Evolutionary conservation across 2,329 filamentous ascomycete genomes (phyloP).

Genomic region (Tolypocladium inflatum): DNA sequence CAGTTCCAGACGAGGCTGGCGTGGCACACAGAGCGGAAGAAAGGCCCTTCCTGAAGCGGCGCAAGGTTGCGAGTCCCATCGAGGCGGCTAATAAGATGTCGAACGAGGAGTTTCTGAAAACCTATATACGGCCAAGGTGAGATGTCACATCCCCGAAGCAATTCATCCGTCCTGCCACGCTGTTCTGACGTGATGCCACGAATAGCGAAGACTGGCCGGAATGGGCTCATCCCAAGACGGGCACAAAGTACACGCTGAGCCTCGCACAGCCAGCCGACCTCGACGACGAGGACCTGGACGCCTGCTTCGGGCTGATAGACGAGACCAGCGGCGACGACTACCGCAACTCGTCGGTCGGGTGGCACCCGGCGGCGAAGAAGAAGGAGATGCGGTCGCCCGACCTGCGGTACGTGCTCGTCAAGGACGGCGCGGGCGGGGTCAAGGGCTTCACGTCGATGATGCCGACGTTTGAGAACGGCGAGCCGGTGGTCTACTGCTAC

Average conservation of each 20-base stretch:
- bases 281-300: conserved; percentile 32
- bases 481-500: conserved; percentile 66
- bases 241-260: conserved; percentile 29
- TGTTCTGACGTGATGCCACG: neutral
- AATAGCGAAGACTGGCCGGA: conserved; percentile 15
- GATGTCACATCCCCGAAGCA: conserved; percentile 1
- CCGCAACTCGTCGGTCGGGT: conserved; percentile 49
- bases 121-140: conserved; percentile 39
- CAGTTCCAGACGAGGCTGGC: neutral
- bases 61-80: conserved; percentile 24
- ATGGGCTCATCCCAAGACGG: conserved; percentile 43
- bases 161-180: neutral
- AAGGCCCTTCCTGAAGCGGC: neutral
- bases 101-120: conserved; percentile 36
- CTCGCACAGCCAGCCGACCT: conserved; percentile 33
- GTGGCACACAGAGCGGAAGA: neutral
- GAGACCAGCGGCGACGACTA: conserved; percentile 57
- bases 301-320: conserved; percentile 49
- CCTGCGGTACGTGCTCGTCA: conserved; percentile 60
- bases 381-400: conserved; percentile 59
- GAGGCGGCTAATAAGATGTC: conserved; percentile 37
- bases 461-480: conserved; percentile 58
- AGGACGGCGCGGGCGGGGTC: conserved; percentile 21
- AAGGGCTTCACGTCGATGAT: conserved; percentile 57
- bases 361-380: conserved; percentile 52